Conservation (phyloP, 108 stramenopile species). For the Nitzschia inconspicua region DNA sequence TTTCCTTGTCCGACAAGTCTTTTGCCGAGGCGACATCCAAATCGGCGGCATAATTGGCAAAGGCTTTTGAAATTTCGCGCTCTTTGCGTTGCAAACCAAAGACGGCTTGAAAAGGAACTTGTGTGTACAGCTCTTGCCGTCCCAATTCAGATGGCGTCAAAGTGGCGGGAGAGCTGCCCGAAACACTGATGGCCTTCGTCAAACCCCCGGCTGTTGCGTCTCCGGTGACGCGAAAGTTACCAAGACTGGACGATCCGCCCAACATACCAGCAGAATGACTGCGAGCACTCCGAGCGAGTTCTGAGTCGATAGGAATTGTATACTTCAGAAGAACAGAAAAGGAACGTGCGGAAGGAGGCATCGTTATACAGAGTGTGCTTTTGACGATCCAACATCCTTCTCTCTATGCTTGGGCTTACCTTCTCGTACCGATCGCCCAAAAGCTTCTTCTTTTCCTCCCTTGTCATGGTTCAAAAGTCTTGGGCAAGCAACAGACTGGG, state of each 20-base stretch:
- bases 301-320: too few relatives aligned
- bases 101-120: slow-evolving; percentile 78
- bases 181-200: slow-evolving; percentile 34
- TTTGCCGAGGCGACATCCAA: slow-evolving; percentile 44
- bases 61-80: slow-evolving; percentile 57
- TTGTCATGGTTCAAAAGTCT: too few relatives aligned
- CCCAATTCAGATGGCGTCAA: slow-evolving; percentile 79
- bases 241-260: slow-evolving; percentile 39
- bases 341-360: too few relatives aligned
- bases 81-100: slow-evolving; percentile 77
- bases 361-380: too few relatives aligned
- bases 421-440: too few relatives aligned
- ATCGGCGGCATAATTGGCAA: slow-evolving; percentile 78
- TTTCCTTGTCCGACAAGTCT: slow-evolving; percentile 10
- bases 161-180: slow-evolving; percentile 37
- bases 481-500: too few relatives aligned
- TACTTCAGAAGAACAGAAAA: too few relatives aligned
- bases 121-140: slow-evolving; percentile 76
- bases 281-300: slow-evolving; percentile 29
- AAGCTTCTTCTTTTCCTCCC: too few relatives aligned
- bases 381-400: too few relatives aligned
- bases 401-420: too few relatives aligned
- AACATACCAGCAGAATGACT: slow-evolving; percentile 37
- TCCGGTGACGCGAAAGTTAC: slow-evolving; percentile 37
- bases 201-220: slow-evolving; percentile 37